Evolutionary conservation across 2,329 filamentous ascomycete genomes (phyloP).

Genomic region (Drechslerella coelobrocha): DNA sequence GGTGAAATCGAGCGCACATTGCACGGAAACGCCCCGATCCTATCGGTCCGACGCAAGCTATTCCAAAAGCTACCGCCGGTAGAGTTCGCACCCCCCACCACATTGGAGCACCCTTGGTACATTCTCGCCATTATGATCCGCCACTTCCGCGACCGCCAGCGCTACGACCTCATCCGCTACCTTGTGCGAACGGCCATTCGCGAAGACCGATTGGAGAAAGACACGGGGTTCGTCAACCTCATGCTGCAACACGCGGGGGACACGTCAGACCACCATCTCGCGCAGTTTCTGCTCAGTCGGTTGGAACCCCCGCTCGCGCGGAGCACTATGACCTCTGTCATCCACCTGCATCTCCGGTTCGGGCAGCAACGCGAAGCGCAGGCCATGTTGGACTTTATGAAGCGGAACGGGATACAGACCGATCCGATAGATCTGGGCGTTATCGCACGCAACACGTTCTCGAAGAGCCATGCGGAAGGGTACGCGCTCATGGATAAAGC

Average conservation of each 20-base stretch:
- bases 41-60: not conserved
- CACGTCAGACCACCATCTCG: slow-evolving; percentile 25
- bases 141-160: slow-evolving; percentile 21
- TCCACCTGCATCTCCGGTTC: slow-evolving; percentile 37
- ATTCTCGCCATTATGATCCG: slow-evolving; percentile 22
- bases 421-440: slow-evolving; percentile 41
- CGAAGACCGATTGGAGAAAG: slow-evolving; percentile 18
- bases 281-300: slow-evolving; percentile 17
- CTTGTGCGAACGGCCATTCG: slow-evolving; percentile 18
- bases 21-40: slow-evolving; percentile 6
- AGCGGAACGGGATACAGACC: slow-evolving; percentile 30
- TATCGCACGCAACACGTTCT: slow-evolving; percentile 32
- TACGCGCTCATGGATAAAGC: slow-evolving; percentile 30
- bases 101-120: slow-evolving; percentile 16
- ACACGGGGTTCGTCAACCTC: slow-evolving; percentile 25
- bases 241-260: slow-evolving; percentile 41
- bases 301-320: slow-evolving; percentile 24
- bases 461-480: slow-evolving; percentile 18
- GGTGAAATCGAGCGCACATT: slow-evolving; percentile 15
- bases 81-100: slow-evolving; percentile 13
- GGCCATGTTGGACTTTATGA: slow-evolving; percentile 49
- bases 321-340: slow-evolving; percentile 32
- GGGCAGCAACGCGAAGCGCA: slow-evolving; percentile 37
- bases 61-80: slow-evolving; percentile 16
- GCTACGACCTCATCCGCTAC: slow-evolving; percentile 25